phyloP scores from a whole-genome alignment of 192 early-diverging fungal species.

The Linderina pennispora region DNA sequence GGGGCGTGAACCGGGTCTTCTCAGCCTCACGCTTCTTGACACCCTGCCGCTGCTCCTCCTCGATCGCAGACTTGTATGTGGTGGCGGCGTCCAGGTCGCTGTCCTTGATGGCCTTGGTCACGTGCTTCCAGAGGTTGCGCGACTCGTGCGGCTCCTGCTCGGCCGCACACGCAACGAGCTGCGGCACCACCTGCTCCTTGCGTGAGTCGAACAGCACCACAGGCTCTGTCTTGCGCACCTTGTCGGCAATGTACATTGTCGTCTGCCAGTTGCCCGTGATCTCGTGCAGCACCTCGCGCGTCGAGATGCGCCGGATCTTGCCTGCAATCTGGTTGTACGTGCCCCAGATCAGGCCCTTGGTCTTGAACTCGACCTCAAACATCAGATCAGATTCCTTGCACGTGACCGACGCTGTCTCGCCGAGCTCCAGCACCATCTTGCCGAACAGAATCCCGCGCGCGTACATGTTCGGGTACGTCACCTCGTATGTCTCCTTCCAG shows the following conservation, averaged over 20 bases:
- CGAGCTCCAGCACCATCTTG: slow-evolving; percentile 89
- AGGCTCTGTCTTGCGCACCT: slow-evolving; percentile 36
- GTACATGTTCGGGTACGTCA: slow-evolving; percentile 89
- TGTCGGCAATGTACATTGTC: slow-evolving; percentile 45
- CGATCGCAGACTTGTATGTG: slow-evolving; percentile 61
- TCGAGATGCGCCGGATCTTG: slow-evolving; percentile 71
- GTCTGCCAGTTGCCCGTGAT: slow-evolving; percentile 88
- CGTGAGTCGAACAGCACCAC: slow-evolving; percentile 66
- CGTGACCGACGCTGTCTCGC: slow-evolving; percentile 68
- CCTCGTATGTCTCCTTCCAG: slow-evolving; percentile 62
- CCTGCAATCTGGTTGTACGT: slow-evolving; percentile 74
- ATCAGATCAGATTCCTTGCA: slow-evolving; percentile 71
- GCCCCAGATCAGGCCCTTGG: slow-evolving; percentile 67
- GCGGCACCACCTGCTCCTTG: slow-evolving; percentile 56
- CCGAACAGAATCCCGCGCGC: slow-evolving; percentile 90
- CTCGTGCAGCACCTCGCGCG: slow-evolving; percentile 71
- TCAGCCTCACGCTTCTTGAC: slow-evolving; percentile 49
- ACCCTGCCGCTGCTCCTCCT: slow-evolving; percentile 64
- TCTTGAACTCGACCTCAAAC: slow-evolving; percentile 85
- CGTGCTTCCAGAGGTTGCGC: slow-evolving; percentile 66
- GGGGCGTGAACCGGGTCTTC: slow-evolving; percentile 51
- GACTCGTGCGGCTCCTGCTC: slow-evolving; percentile 83
- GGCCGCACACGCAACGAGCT: slow-evolving; percentile 57
- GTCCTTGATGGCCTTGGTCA: slow-evolving; percentile 62
- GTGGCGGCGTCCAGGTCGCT: slow-evolving; percentile 66